Base-by-base conservation (phyloP, 2,329 filamentous ascomycete genomes). In the Botrytis elliptica region DNA sequence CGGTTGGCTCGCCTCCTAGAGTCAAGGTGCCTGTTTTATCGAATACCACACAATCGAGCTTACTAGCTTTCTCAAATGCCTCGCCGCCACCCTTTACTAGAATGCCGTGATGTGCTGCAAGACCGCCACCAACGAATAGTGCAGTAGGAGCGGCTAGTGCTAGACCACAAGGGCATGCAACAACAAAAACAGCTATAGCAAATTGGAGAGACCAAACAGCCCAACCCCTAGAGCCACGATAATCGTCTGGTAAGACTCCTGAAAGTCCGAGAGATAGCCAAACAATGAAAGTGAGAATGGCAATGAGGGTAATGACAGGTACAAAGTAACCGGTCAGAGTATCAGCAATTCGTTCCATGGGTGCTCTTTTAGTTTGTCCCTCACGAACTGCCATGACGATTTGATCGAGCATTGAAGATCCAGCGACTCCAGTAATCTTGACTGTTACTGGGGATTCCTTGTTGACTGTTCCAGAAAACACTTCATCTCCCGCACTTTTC, bases 381-480 rank as follows among this genome's bases (percentile, higher is more conserved):
- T 95, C 92, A 20, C 92, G 88, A 5, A 95, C 92, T 7, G 91
- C 90, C 68, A 90, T 87, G 75, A 95, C 92, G 74, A 95, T 95
- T 77, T 93, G 89, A 81, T 95, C 93, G 6, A 95, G 85, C 91
- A 95, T 92, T 0, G 92, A 94, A 22, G 87, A 86, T 5, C 92
- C 92, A 0, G 88, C 86, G 1, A 88, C 85, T 18, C 89, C 89
- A 0, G 88, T 92, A 60, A 94, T 86, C 62, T 86, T 85, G 40
- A 93, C 84, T 16, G 88, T 85, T 25, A 94, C 81, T 0, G 91
- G 87, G 0, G 86, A 81, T 9, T 86, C 90, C 79, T 91, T 91
- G 83, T 95, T 95, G 80, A 94, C 85, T 0, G 93, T 94, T 25
- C 92, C 92, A 0, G 92, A 89, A 77, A 87, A 94, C 3, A 94